These are phyloP conservation scores for Pterocarpus macrocarpus DNA, from an alignment of 306 rosid species.

Conservation along the genomic window DNA sequence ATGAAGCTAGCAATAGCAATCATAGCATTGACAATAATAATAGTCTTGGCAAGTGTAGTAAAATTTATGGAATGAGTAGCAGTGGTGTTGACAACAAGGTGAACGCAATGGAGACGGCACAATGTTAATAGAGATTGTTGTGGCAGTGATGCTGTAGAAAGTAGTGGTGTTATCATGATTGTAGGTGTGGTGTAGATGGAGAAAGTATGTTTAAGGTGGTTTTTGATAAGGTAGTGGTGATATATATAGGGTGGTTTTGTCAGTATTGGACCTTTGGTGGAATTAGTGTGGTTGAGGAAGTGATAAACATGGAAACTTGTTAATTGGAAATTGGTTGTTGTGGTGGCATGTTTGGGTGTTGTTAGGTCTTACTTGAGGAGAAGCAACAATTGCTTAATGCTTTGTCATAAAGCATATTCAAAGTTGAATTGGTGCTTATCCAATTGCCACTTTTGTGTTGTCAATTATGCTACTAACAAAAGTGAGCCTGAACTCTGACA, in stretches of 20 bases:
- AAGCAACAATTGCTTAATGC: not conserved
- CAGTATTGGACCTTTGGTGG: not conserved
- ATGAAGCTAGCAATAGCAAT: too few species aligned
- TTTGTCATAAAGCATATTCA: not conserved
- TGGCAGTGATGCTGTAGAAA: too few species aligned
- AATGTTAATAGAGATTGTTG: not conserved
- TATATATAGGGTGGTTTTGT: slow-evolving; percentile 6
- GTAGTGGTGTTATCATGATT: too few species aligned
- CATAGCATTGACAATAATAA: not conserved
- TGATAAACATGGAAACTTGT: not conserved
- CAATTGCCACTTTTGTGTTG: not conserved
- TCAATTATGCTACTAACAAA: not conserved
- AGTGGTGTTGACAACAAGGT: not conserved
- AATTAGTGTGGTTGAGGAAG: not conserved
- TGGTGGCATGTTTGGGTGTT: not conserved
- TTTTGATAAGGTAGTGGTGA: not conserved
- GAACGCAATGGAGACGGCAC: not conserved
- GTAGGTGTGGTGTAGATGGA: not conserved
- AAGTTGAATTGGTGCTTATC: not conserved
- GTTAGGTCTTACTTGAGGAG: not conserved
- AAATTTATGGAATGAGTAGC: too few species aligned
- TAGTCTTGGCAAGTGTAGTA: too few species aligned
- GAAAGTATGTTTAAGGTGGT: not conserved
- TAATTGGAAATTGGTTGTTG: not conserved
- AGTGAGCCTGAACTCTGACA: not conserved